Base-by-base conservation (phyloP, 352 stramenopile genomes). In the Globisporangium sylvaticum region DNA sequence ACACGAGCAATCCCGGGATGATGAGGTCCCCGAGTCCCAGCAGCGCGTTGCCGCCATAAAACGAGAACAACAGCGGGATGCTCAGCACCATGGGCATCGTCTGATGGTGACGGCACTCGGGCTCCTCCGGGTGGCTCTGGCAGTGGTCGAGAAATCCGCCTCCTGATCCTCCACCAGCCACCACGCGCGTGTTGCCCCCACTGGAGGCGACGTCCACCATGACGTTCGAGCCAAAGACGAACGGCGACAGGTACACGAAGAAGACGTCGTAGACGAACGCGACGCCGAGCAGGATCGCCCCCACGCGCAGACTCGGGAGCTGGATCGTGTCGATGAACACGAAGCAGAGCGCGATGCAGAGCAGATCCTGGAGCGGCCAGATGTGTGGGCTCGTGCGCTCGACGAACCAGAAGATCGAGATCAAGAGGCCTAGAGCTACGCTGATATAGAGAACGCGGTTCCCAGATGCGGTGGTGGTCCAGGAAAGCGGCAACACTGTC, bases 181-280 rank as follows among this genome's bases (percentile, higher is more conserved):
- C 5, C 15, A 48, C 39, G 39, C 15, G 39, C 39, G 84, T 22
- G 83, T 81, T 39, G 79, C 74, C n/a, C 7, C 91, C 90, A 24
- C 82, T 89, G 4, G 94, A 97, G 0, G 95, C 95, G 1, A 98
- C 95, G 65, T 96, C 92, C 55, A 97, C 87, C 95, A 98, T 98
- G 53, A 98, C 88, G 56, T 76, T 94, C 27, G 77, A 84, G 22
- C 84, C 83, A 69, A 97, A 97, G 55, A 98, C 74, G 18, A 89
- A 79, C 4, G 96, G 96, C 32, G 91, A 97, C 14, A 98, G 56
- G 78, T 98, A 98, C 46, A 98, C 94, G 76, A 98, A 98, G 73
- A 98, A 98, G 53, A 98, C 95, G 71, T 98, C 96, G 76, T 98
- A 98, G 63, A 91, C 88, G 67, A 98, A 98, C 1, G 94, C 94